A percentile compares a stretch with the other conserved stretches of the same genome.
Evolutionary conservation across 176 grass and related monocot species (phyloP).

Genomic region (Oryza officinalis): DNA sequence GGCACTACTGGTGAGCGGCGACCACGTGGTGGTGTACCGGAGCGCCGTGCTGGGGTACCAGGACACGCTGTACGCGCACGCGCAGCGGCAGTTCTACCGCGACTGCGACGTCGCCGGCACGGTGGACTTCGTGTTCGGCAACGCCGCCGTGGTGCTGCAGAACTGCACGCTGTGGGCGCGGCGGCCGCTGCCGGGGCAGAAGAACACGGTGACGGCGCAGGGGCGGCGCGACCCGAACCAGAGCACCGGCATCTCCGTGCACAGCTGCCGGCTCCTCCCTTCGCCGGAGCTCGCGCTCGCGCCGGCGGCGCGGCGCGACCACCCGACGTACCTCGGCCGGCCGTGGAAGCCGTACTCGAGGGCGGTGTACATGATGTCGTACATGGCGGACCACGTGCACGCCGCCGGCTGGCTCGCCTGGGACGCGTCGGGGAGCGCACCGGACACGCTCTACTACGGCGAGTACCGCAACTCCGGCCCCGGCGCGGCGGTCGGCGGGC

Average conservation of each 20-base stretch:
- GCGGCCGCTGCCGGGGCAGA: conserved; percentile 49
- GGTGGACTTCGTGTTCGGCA: conserved; percentile 71
- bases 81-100: conserved; percentile 67
- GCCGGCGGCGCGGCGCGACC: conserved; percentile 4
- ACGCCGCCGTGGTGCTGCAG: conserved; percentile 70
- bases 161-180: conserved; percentile 70
- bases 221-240: conserved; percentile 63
- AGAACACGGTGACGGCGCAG: conserved; percentile 70
- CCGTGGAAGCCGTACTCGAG: conserved; percentile 70
- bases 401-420: conserved; percentile 64
- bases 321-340: conserved; percentile 60
- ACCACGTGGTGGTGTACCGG: conserved; percentile 65
- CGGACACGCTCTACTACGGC: conserved; percentile 71
- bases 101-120: conserved; percentile 73
- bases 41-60: conserved; percentile 62
- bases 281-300: conserved; percentile 48
- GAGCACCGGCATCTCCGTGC: conserved; percentile 69
- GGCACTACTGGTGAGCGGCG: conserved; percentile 40
- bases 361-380: conserved; percentile 60
- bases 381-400: conserved; percentile 58
- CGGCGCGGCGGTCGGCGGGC: conserved; percentile 37
- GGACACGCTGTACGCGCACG: conserved; percentile 68
- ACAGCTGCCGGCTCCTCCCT: conserved; percentile 43
- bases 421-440: conserved; percentile 42
- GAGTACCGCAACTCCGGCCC: conserved; percentile 73